Evolutionary conservation across 768 basidiomycete species (phyloP).

Genomic region (Russula ochroleuca): DNA sequence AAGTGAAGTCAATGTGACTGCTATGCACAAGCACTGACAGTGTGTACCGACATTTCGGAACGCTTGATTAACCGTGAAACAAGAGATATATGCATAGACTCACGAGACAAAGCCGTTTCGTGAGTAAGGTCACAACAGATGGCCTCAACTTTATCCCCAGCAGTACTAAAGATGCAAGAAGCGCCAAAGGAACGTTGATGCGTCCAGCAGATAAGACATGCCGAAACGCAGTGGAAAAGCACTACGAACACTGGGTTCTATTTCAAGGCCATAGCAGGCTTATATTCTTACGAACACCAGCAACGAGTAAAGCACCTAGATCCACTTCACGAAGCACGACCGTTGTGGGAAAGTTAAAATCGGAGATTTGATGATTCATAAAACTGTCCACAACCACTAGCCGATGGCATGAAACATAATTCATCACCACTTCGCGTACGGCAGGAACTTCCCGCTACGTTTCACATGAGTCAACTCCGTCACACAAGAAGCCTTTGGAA

Average conservation of each 20-base stretch:
- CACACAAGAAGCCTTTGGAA: conserved; percentile 3
- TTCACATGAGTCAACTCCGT: background rate
- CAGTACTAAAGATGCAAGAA: background rate
- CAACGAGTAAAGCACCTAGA: background rate
- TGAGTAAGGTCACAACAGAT: background rate
- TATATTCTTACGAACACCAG: background rate
- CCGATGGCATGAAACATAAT: background rate
- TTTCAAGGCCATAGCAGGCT: background rate
- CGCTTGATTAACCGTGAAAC: background rate
- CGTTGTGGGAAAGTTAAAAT: background rate
- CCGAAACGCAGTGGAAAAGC: background rate
- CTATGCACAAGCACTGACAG: background rate
- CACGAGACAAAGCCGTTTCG: background rate
- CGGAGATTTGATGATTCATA: background rate
- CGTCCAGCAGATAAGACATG: background rate
- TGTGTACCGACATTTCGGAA: background rate
- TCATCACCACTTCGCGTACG: conserved; percentile 61
- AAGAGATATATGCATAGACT: background rate
- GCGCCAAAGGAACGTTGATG: background rate
- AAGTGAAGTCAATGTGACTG: background rate
- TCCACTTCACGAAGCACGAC: background rate
- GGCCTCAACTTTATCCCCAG: background rate
- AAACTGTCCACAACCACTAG: background rate
- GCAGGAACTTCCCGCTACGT: conserved; percentile 69
- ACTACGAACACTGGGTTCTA: background rate